Percentiles rank a stretch among this genome's conserved stretches.
phyloP scores from a whole-genome alignment of 148 eudicot genomes.

The Nyssa sinensis region DNA sequence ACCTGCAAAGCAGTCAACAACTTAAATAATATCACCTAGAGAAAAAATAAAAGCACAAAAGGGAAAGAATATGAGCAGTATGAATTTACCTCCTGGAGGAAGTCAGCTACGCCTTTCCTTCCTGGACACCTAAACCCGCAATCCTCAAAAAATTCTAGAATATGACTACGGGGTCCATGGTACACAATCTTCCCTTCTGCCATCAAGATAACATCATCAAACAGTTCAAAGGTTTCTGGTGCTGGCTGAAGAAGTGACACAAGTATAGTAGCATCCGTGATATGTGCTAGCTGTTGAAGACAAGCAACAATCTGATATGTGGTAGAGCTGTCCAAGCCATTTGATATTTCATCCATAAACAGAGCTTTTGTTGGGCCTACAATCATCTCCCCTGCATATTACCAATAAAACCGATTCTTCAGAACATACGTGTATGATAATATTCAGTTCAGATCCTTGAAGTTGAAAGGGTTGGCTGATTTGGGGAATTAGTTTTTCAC shows the following conservation, averaged over 20 bases:
- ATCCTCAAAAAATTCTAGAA: conserved; percentile 51
- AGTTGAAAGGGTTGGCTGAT: background rate
- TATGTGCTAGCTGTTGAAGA: conserved; percentile 70
- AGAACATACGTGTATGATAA: background rate
- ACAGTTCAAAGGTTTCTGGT: conserved; percentile 78
- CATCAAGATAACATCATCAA: conserved; percentile 83
- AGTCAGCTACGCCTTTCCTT: conserved; percentile 84
- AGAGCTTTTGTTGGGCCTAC: conserved; percentile 79
- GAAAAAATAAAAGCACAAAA: background rate
- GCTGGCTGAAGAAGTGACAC: conserved; percentile 89
- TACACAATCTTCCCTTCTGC: conserved; percentile 80
- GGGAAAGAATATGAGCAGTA: background rate
- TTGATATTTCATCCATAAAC: conserved; percentile 92
- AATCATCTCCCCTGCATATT: conserved; percentile 76
- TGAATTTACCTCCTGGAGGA: conserved; percentile 75
- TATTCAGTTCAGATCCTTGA: background rate
- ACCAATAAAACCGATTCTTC: conserved; percentile 1
- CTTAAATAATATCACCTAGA: background rate
- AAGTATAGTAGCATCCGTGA: conserved; percentile 62
- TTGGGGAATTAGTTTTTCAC: background rate
- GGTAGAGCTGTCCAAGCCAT: conserved; percentile 90
- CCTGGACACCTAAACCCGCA: conserved; percentile 77
- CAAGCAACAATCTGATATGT: conserved; percentile 70
- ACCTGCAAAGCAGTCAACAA: conserved; percentile 35
- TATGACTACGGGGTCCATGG: conserved; percentile 63